A percentile compares a stretch with the other conserved stretches of the same genome.
These are phyloP conservation scores for Waltergamsia citrina DNA, from an alignment of 2,329 filamentous ascomycete species.

Conservation along the genomic window DNA sequence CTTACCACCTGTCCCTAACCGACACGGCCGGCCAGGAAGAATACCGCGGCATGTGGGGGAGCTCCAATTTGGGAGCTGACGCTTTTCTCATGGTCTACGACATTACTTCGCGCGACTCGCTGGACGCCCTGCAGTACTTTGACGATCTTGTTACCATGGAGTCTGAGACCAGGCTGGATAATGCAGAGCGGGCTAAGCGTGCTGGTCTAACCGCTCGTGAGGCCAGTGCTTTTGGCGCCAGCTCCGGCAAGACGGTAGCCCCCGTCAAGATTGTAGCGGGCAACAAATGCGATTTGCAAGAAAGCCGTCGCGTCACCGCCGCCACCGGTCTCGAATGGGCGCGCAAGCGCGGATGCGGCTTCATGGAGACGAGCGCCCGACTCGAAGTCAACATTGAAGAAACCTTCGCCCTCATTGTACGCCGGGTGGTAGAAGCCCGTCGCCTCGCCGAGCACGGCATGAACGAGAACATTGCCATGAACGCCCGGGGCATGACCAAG, in stretches of 20 bases:
- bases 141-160: slow-evolving; percentile 80
- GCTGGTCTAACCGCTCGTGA: slow-evolving; percentile 25
- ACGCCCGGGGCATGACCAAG: slow-evolving; percentile 46
- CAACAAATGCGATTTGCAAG: slow-evolving; percentile 77
- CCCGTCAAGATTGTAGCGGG: slow-evolving; percentile 78
- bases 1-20: slow-evolving; percentile 69
- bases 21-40: slow-evolving; percentile 88
- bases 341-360: slow-evolving; percentile 61
- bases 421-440: slow-evolving; percentile 50
- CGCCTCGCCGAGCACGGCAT: slow-evolving; percentile 37
- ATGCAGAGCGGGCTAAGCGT: slow-evolving; percentile 41
- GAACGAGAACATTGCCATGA: slow-evolving; percentile 29
- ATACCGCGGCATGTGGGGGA: slow-evolving; percentile 79
- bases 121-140: slow-evolving; percentile 68
- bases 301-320: slow-evolving; percentile 58
- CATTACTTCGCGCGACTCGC: slow-evolving; percentile 61
- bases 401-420: slow-evolving; percentile 66
- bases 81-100: slow-evolving; percentile 84
- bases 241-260: slow-evolving; percentile 43
- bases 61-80: slow-evolving; percentile 68
- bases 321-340: slow-evolving; percentile 71
- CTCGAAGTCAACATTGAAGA: slow-evolving; percentile 85
- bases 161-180: slow-evolving; percentile 58
- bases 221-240: slow-evolving; percentile 16
- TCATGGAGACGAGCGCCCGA: slow-evolving; percentile 82